phyloP scores from a whole-genome alignment of 2,329 filamentous ascomycete species.

The Colletotrichum limetticola region DNA sequence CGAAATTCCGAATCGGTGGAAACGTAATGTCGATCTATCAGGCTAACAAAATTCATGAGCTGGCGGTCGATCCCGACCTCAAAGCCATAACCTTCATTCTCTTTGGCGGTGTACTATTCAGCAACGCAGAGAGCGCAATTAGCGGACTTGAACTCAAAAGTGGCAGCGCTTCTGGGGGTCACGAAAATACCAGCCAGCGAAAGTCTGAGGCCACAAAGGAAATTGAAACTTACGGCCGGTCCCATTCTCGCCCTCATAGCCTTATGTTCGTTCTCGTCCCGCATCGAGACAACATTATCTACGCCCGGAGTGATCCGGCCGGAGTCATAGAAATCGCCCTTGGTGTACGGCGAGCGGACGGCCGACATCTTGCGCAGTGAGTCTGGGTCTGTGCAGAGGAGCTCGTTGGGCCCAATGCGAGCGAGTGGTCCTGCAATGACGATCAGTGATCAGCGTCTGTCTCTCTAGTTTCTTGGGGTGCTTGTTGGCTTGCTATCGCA shows the following conservation, averaged over 20 bases:
- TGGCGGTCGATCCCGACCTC: conserved; percentile 53
- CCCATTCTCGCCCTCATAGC: conserved; percentile 56
- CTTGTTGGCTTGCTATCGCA: neutral
- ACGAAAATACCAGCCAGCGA: neutral
- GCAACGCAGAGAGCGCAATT: neutral
- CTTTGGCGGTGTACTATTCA: conserved; percentile 61
- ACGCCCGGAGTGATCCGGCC: conserved; percentile 48
- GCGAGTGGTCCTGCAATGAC: conserved; percentile 45
- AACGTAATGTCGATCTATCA: conserved; percentile 60
- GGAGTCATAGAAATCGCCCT: conserved; percentile 49
- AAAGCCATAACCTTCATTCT: conserved; percentile 56
- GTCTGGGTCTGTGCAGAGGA: conserved; percentile 52
- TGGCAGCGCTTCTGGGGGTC: neutral
- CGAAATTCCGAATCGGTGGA: conserved; percentile 46
- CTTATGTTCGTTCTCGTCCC: conserved; percentile 47
- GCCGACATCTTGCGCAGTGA: conserved; percentile 45
- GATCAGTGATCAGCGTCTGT: conserved; percentile 19
- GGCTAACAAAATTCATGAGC: conserved; percentile 50
- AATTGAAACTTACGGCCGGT: conserved; percentile 49
- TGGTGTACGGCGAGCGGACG: conserved; percentile 49
- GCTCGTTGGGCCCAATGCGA: conserved; percentile 54
- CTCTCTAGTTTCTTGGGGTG: conserved; percentile 29
- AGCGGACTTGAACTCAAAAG: neutral
- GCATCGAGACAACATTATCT: conserved; percentile 49
- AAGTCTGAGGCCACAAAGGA: too few relatives aligned